Evolutionary conservation across 805 yeast species (phyloP).

Genomic region (Saccharomycopsis microspora): DNA sequence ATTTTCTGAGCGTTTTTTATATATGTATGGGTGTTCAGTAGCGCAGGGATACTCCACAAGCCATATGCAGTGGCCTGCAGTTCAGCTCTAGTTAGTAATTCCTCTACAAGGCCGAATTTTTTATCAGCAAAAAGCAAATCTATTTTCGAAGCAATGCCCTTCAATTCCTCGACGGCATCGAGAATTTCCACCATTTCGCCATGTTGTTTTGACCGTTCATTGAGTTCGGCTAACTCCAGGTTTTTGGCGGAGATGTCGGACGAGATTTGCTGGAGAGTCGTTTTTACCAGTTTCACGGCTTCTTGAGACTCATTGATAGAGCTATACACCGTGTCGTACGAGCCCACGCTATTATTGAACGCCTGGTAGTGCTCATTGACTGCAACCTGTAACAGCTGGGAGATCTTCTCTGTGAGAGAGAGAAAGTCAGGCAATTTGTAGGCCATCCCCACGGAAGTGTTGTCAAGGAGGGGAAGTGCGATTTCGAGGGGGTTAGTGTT

Average conservation of each 20-base stretch:
- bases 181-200: conserved; percentile 61
- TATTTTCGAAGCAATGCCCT: conserved; percentile 45
- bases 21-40: conserved; percentile 37
- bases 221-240: conserved; percentile 51
- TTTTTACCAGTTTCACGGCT: conserved; percentile 36
- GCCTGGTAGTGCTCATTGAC: conserved; percentile 78
- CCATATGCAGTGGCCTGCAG: conserved; percentile 37
- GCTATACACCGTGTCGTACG: conserved; percentile 61
- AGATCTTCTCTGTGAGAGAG: conserved; percentile 44
- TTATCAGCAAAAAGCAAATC: conserved; percentile 63
- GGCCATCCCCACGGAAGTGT: conserved; percentile 85
- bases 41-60: conserved; percentile 47
- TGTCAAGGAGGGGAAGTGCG: conserved; percentile 75
- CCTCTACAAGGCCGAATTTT: conserved; percentile 55
- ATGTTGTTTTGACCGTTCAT: conserved; percentile 48
- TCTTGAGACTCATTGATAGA: conserved; percentile 57
- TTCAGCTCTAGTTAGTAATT: conserved; percentile 35
- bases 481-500: conserved; percentile 70
- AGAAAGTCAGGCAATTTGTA: conserved; percentile 58
- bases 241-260: conserved; percentile 41
- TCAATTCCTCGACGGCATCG: conserved; percentile 51
- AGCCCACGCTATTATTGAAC: conserved; percentile 76
- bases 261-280: conserved; percentile 36
- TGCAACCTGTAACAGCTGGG: conserved; percentile 47
- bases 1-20: conserved; percentile 46